A percentile compares a stretch with the other conserved stretches of the same genome.
Conservation (phyloP, 2,329 filamentous ascomycete genomes). For the Alternaria sp. region DNA sequence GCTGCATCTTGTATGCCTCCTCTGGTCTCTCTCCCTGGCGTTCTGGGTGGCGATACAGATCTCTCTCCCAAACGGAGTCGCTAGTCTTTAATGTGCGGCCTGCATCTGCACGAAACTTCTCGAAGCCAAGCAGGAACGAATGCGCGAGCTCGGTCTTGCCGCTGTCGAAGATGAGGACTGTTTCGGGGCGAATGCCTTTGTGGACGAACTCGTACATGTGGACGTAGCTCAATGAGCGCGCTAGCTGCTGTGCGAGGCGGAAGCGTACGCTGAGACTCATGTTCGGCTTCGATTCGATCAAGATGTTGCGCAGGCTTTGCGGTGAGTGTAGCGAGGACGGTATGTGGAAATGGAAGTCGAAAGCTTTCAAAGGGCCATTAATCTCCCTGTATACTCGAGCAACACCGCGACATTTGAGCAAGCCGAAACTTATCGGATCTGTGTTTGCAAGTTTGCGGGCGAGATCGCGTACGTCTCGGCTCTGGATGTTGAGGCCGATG, state of each 20-base stretch:
- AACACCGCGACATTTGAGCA: too few species aligned
- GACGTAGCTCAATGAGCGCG: not conserved
- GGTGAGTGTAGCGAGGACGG: not conserved
- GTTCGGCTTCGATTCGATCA: not conserved
- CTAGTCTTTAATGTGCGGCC: too few species aligned
- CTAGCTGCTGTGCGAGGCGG: not conserved
- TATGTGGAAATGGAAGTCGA: too few species aligned
- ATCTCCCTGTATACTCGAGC: too few species aligned
- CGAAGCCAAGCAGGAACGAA: not conserved
- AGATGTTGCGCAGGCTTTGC: not conserved
- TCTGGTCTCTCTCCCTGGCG: not conserved
- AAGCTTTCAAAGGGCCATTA: too few species aligned
- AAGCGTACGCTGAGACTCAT: not conserved
- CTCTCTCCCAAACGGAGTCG: not conserved
- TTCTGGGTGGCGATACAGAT: not conserved
- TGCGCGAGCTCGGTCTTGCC: fast-evolving
- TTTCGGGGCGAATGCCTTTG: not conserved
- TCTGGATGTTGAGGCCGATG: too few species aligned
- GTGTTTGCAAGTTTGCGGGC: too few species aligned
- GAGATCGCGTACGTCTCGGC: too few species aligned
- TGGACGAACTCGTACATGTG: not conserved
- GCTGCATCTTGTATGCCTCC: not conserved
- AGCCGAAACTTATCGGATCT: too few species aligned
- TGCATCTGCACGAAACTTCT: not conserved
- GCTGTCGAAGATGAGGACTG: fast-evolving